Evolutionary conservation across 2,329 filamentous ascomycete genomes (phyloP), one percentile per base, ranked within the genome.

Genomic region (Rhinocladiella mackenziei): DNA sequence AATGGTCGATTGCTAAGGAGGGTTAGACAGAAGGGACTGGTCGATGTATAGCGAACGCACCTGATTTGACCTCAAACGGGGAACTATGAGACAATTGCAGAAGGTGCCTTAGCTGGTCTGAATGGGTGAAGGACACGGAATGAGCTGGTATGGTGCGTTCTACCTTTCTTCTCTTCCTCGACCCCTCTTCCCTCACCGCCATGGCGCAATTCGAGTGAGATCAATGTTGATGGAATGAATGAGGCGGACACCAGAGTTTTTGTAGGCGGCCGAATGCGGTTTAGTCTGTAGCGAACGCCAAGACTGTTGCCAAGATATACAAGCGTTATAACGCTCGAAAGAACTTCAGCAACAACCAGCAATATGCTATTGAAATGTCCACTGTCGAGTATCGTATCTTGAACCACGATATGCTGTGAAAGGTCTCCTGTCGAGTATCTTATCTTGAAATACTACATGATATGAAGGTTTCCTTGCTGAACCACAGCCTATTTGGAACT

Each of bases 61-160:
- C 83, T 77, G 58, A 83, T 74, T 65, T 78, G 72, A 59, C 72
- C 69, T 62, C 17, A 55, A 31, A 80, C 8, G 38, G 14, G 66
- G 62, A 88, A 81, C 65, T 88, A 84, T 54, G 84, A 75, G 59
- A 89, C 89, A 43, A 73, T 17, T 45, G 66, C 29, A 92, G 73
- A 32, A 88, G 71, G 48, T 80, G 74, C 58, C 76, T 77, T 48
- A 92, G 71, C 60, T 92, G 84, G 39, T 78, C 74, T 51, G 76
- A 74, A 26, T 79, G 67, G 18, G 59, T 65, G 41, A 70, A 64
- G 26, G 54, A 49, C 17, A 48, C 9, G 7, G 15, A 14, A 11
- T 11, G 4, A 11, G 32, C 31, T 14, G 43, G 30, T 18, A 48
- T 36, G 7, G 54, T 44, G 28, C 56, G 56, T 15, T 66, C 62